Base-by-base conservation (phyloP, 176 grass and related monocot species). In the Lolium perenne region DNA sequence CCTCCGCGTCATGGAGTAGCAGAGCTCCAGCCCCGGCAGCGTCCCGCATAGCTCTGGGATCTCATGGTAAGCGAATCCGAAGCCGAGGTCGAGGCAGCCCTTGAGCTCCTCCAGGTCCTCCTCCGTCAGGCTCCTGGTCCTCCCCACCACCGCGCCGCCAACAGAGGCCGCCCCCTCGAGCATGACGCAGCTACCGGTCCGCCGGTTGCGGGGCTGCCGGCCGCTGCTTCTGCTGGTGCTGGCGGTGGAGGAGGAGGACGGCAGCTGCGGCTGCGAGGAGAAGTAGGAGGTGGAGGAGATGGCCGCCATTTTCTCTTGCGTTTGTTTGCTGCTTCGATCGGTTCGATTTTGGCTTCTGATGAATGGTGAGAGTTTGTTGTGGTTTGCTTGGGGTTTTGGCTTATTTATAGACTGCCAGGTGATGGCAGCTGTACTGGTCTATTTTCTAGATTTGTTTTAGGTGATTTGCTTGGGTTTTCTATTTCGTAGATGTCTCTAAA, bases 41-140 rank as follows among this genome's bases (percentile, higher is more conserved):
- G 93, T 95, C 75, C 58, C 86, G 75, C 90, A 88, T 5, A 95
- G 85, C 79, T 86, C 88, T 25, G 93, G 93, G 65, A 95, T 95
- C 82, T 95, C 90, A 16, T 88, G 75, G 73, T 95, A 95, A 9
- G 79, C 80, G 60, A 92, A 95, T 0, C 90, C 93, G 65, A 95
- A 95, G 1, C 93, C 88, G 13, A 95, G 90, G 88, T 95, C 93
- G 87, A 95, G 77, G 87, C 93, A 95, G 2, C 93, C 93, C 78
- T 95, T 95, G 78, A 95, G 93, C 13, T 95, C 93, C 51, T 88
- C 82, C 46, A 95, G 75, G 72, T 92, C 93, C n/a, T 95, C 93
- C 65, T 88, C 93, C 18, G 88, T 95, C 50, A 95, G 79, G 82
- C 90, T 92, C 88, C 75, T 92, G 14, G 82, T 90, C 81, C 87